These are phyloP conservation scores for Coemansia guatemalensis DNA, from an alignment of 192 early-diverging fungal genomes.

Conservation along the genomic window DNA sequence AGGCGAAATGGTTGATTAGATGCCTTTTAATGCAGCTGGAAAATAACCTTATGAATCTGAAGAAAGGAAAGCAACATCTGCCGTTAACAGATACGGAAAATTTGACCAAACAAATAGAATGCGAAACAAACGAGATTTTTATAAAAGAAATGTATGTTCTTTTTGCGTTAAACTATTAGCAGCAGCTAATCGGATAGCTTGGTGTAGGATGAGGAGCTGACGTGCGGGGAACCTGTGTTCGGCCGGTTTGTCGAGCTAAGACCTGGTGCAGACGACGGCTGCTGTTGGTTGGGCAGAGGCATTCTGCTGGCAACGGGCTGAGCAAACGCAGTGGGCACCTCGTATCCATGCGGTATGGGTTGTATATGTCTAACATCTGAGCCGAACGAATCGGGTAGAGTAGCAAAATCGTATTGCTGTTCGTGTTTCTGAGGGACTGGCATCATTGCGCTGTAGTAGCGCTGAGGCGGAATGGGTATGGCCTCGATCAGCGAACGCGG, in stretches of 20 bases:
- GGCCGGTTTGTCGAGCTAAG: slow-evolving; percentile 25
- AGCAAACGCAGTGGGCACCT: slow-evolving; percentile 8
- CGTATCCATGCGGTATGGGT: neutral
- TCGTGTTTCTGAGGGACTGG: slow-evolving; percentile 20
- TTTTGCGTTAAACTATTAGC: neutral
- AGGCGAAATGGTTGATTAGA: slow-evolving; percentile 42
- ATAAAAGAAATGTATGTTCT: neutral
- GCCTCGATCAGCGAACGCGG: slow-evolving; percentile 11
- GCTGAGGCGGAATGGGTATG: slow-evolving; percentile 8
- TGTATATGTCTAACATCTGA: slow-evolving; percentile 7
- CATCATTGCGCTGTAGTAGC: slow-evolving; percentile 17
- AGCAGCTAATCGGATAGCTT: slow-evolving; percentile 13
- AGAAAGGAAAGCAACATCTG: neutral
- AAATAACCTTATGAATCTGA: neutral
- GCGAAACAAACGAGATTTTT: neutral
- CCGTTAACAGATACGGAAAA: neutral
- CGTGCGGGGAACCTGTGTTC: slow-evolving; percentile 24
- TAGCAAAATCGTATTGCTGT: slow-evolving; percentile 3
- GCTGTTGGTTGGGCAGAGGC: neutral
- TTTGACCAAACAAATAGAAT: slow-evolving; percentile 2
- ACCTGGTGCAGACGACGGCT: slow-evolving; percentile 13
- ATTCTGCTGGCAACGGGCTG: neutral
- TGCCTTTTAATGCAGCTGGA: neutral
- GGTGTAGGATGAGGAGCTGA: slow-evolving; percentile 14
- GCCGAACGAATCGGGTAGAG: neutral